A percentile compares a stretch with the other conserved stretches of the same genome.
These are phyloP conservation scores for Aspergillus sp. DNA, from an alignment of 2,329 filamentous ascomycete genomes.

Conservation along the genomic window DNA sequence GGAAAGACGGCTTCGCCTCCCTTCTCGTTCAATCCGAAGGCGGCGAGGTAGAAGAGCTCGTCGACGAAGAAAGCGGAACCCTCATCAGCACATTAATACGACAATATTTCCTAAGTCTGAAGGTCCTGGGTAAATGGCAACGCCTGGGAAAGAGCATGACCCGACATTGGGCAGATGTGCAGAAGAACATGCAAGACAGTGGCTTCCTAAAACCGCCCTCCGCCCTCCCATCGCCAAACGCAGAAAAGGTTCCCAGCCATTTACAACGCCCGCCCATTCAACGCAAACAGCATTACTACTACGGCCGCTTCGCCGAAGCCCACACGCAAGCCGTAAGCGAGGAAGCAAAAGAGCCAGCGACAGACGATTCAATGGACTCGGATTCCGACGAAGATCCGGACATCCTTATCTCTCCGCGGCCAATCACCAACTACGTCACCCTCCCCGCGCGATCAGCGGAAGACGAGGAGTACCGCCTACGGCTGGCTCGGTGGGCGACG, in stretches of 20 bases:
- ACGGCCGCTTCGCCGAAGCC: constrained; percentile 31
- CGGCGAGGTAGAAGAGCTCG: constrained; percentile 72
- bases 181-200: constrained; percentile 57
- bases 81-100: constrained; percentile 82
- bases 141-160: constrained; percentile 64
- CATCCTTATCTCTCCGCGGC: constrained; percentile 35
- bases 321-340: not conserved
- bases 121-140: constrained; percentile 77
- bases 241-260: constrained; percentile 24
- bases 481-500: constrained; percentile 68
- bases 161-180: constrained; percentile 66
- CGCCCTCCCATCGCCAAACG: constrained; percentile 26
- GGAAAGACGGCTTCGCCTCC: constrained; percentile 80
- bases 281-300: constrained; percentile 28
- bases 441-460: constrained; percentile 40
- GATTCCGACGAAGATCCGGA: constrained; percentile 45
- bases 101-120: constrained; percentile 87
- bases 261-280: constrained; percentile 21
- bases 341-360: constrained; percentile 11
- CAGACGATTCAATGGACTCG: constrained; percentile 41
- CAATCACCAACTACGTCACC: constrained; percentile 40
- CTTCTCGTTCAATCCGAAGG: constrained; percentile 76
- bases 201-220: constrained; percentile 51
- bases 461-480: constrained; percentile 57
- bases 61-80: constrained; percentile 83